Evolutionary conservation across 768 basidiomycete genomes (phyloP).

Genomic region (Mycena leptocephala): DNA sequence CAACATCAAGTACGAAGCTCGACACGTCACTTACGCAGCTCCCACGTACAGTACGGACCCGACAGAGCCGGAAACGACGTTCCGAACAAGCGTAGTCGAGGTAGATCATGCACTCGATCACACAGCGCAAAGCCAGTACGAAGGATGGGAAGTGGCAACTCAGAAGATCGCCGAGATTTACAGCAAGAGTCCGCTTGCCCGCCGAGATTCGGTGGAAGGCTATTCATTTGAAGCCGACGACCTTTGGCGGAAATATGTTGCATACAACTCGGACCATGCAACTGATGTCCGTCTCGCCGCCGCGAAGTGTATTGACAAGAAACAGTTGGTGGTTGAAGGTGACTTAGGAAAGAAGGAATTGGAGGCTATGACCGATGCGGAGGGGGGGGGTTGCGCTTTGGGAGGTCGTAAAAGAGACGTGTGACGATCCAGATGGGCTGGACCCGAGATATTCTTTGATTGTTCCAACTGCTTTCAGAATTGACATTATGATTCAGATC

Average conservation of each 20-base stretch:
- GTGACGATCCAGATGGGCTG: not conserved
- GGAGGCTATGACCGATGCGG: not conserved
- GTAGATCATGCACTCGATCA: not conserved
- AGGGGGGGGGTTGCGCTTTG: not conserved
- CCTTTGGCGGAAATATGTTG: not conserved
- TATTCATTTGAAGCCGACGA: not conserved
- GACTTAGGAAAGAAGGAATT: not conserved
- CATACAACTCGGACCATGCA: not conserved
- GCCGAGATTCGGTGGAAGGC: not conserved
- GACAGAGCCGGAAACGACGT: not conserved
- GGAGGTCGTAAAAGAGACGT: conserved; percentile 4
- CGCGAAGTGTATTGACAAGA: not conserved
- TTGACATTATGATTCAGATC: not conserved
- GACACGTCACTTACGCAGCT: not conserved
- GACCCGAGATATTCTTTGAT: not conserved
- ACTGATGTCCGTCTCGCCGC: not conserved
- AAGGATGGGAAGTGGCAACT: not conserved
- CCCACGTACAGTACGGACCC: not conserved
- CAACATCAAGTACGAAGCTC: not conserved
- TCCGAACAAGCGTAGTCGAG: not conserved
- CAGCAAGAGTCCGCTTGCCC: not conserved
- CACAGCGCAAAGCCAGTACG: not conserved
- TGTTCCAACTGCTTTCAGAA: not conserved
- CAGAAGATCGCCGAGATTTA: not conserved
- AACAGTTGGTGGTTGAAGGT: not conserved